Conservation (phyloP, 371 early-diverging fungal genomes). For the Globomyces sp. region DNA sequence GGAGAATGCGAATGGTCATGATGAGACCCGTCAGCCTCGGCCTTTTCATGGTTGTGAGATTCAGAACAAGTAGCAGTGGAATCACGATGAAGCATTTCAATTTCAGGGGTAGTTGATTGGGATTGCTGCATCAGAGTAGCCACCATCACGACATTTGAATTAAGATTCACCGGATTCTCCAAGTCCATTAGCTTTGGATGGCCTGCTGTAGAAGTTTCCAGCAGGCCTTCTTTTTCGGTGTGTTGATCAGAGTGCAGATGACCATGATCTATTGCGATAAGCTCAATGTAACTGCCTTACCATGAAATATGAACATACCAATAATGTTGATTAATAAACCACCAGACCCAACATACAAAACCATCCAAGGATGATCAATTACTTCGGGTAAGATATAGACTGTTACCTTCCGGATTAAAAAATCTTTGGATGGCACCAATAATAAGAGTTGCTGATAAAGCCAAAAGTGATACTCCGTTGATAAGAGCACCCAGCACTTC, state of each 20-base stretch:
- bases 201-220: not conserved
- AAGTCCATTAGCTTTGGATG: not conserved
- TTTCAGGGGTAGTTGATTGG: too few species aligned
- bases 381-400: slow-evolving; percentile 30
- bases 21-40: slow-evolving; percentile 3
- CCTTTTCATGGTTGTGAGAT: slow-evolving; percentile 19
- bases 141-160: slow-evolving; percentile 5
- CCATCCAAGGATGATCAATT: slow-evolving; percentile 69
- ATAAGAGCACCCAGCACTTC: slow-evolving; percentile 89
- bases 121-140: too few species aligned
- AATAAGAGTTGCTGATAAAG: slow-evolving; percentile 84
- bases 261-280: not conserved
- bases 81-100: too few species aligned
- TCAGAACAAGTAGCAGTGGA: not conserved
- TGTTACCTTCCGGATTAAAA: slow-evolving; percentile 54
- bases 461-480: slow-evolving; percentile 85
- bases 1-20: slow-evolving; percentile 34
- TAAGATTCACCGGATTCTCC: slow-evolving; percentile 2
- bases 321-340: slow-evolving; percentile 83
- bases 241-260: slow-evolving; percentile 5
- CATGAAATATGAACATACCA: slow-evolving; percentile 78
- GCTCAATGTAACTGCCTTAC: slow-evolving; percentile 10
- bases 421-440: slow-evolving; percentile 88
- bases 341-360: slow-evolving; percentile 77
- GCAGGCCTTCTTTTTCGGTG: not conserved